Evolutionary conservation across 2,329 filamentous ascomycete species (phyloP).

Genomic region (Pseudopithomyces maydicus): DNA sequence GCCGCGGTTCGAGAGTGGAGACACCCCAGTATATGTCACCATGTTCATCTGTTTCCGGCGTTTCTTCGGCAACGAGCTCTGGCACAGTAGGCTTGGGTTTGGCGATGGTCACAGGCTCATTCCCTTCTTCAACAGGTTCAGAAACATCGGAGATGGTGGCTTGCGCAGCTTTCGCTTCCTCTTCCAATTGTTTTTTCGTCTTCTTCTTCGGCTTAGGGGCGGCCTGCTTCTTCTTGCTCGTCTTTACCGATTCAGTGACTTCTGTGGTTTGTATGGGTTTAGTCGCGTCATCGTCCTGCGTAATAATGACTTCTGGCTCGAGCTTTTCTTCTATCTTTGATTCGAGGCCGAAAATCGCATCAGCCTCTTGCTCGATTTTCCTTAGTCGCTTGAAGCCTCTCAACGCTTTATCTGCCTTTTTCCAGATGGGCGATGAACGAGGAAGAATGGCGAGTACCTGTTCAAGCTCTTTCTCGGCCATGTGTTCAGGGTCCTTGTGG

Average conservation of each 20-base stretch:
- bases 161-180: slow-evolving; percentile 50
- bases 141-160: slow-evolving; percentile 52
- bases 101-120: slow-evolving; percentile 25
- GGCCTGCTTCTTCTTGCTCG: slow-evolving; percentile 41
- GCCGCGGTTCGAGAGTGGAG: slow-evolving; percentile 62
- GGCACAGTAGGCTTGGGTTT: slow-evolving; percentile 31
- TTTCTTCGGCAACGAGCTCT: slow-evolving; percentile 35
- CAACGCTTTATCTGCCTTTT: slow-evolving; percentile 69
- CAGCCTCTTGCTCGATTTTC: slow-evolving; percentile 84
- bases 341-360: slow-evolving; percentile 64
- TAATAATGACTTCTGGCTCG: slow-evolving; percentile 39
- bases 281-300: slow-evolving; percentile 52
- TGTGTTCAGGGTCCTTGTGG: slow-evolving; percentile 70
- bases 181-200: slow-evolving; percentile 76
- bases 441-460: slow-evolving; percentile 58
- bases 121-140: slow-evolving; percentile 41
- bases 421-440: slow-evolving; percentile 69
- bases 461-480: slow-evolving; percentile 68
- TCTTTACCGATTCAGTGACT: slow-evolving; percentile 27
- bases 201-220: slow-evolving; percentile 71
- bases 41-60: slow-evolving; percentile 44
- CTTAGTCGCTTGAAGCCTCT: slow-evolving; percentile 63
- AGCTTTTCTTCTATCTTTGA: slow-evolving; percentile 53
- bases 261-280: slow-evolving; percentile 46
- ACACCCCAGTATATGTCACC: slow-evolving; percentile 65